These are phyloP conservation scores for Pyrus betulifolia DNA, from an alignment of 306 rosid genomes.

Conservation along the genomic window DNA sequence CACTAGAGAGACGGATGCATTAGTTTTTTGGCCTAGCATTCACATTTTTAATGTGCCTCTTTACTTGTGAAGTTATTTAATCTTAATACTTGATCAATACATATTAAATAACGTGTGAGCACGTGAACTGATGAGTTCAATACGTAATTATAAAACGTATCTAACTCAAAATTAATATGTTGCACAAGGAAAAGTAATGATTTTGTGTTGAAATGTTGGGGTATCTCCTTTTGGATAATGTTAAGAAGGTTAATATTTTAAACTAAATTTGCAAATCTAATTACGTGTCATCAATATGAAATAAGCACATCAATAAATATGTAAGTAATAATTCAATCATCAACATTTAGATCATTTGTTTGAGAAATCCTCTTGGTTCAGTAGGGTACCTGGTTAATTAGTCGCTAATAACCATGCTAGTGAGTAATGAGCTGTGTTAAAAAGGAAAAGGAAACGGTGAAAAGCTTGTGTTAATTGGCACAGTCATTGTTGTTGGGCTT, in stretches of 20 bases:
- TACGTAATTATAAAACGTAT: too few species aligned
- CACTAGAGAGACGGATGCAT: background rate
- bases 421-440: background rate
- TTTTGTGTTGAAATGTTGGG: background rate
- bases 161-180: background rate
- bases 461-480: background rate
- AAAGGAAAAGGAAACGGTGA: background rate
- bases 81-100: background rate
- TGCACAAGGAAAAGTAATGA: background rate
- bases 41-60: too few species aligned
- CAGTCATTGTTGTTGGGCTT: conserved; percentile 9
- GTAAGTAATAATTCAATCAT: too few species aligned
- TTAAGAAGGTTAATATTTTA: too few species aligned
- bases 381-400: background rate
- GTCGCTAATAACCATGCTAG: background rate
- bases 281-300: too few species aligned
- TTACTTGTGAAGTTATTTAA: too few species aligned
- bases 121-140: accelerated
- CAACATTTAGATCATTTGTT: too few species aligned
- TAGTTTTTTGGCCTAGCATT: too few species aligned
- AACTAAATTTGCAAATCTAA: too few species aligned
- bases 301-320: too few species aligned
- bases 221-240: too few species aligned
- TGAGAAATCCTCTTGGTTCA: background rate
- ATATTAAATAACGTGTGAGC: too few species aligned